Base-by-base conservation (phyloP, 768 basidiomycete species). In the Antrodiella citrinella region DNA sequence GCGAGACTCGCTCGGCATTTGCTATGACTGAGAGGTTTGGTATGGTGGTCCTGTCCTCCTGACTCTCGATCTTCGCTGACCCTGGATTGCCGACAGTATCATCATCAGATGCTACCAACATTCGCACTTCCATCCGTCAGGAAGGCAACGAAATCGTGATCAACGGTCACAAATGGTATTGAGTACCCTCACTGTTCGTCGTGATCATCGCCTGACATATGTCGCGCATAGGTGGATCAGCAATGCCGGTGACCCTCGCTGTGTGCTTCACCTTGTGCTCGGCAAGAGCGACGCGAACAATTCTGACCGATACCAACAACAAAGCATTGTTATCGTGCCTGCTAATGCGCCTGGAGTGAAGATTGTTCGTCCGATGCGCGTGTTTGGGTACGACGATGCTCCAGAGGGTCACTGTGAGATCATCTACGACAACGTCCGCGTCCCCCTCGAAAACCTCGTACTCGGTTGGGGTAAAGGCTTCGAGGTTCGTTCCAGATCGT, bases 351-450 rank as follows among this genome's bases (percentile, higher is more conserved):
- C 86, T 45, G 96, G 96, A 21, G 86, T 98, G 53, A 91, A 81
- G 55, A 65, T 97, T 48, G 75, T 97, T 54, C 81, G 96, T n/a
- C 86, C 91, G 10, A 91, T 98, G 90, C 75, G 78, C 41, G 91
- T 97, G 38, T 86, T 96, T 58, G 92, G 93, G 4, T 95, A 91
- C 59, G 91, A 94, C 59, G 92, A 94, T 63, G 93, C 94, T 4
- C 91, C 93, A 0, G 93, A 96, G 64, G 96, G 96, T 0, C 96
- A 99, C 62, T 96, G 85, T 60, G 96, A 99, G 69, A 78, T 99
- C 48, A 78, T 88, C 53, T 99, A 98, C 57, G 86, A 93, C 20
- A 90, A 96, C 62, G 96, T 98, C 22, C 82, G 90, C 26, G 86
- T 99, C 15, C 92, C 92, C 7, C 65, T 89, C 51, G 69, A 70